Percentiles rank a stretch among this genome's conserved stretches.
Evolutionary conservation across 768 basidiomycete species (phyloP).

Genomic region (Tulasnella sp.): DNA sequence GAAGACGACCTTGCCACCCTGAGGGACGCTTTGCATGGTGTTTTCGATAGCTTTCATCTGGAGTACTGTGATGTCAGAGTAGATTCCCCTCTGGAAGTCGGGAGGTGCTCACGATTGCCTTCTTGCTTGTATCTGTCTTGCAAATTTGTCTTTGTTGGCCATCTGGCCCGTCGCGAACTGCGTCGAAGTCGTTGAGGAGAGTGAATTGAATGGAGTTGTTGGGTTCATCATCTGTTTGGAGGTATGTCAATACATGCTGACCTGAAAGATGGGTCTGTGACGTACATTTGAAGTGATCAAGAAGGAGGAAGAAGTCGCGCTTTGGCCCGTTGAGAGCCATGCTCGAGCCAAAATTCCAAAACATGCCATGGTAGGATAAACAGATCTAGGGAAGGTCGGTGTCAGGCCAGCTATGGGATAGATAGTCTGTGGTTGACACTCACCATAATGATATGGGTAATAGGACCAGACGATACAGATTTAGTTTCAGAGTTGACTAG

Average conservation of each 20-base stretch:
- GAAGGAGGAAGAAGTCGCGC: neutral
- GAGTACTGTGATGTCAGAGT: neutral
- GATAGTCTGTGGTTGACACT: neutral
- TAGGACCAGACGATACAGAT: no score
- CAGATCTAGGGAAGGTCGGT: neutral
- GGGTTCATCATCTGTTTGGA: neutral
- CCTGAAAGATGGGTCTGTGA: neutral
- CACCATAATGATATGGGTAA: neutral
- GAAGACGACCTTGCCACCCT: neutral
- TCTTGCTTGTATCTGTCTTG: neutral
- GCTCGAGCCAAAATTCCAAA: neutral
- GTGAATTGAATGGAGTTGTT: neutral
- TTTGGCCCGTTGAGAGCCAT: neutral
- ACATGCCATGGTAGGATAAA: neutral
- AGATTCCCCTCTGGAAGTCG: neutral
- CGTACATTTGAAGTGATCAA: neutral
- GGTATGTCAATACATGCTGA: neutral
- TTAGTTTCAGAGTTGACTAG: no score
- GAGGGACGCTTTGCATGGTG: neutral
- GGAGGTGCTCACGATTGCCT: neutral
- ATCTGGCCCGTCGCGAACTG: neutral
- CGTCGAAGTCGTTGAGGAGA: neutral
- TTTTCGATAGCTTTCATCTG: neutral
- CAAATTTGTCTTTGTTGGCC: neutral
- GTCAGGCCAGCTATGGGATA: neutral